phyloP scores from a whole-genome alignment of 768 basidiomycete species.

The Nidularia pulvinata region DNA sequence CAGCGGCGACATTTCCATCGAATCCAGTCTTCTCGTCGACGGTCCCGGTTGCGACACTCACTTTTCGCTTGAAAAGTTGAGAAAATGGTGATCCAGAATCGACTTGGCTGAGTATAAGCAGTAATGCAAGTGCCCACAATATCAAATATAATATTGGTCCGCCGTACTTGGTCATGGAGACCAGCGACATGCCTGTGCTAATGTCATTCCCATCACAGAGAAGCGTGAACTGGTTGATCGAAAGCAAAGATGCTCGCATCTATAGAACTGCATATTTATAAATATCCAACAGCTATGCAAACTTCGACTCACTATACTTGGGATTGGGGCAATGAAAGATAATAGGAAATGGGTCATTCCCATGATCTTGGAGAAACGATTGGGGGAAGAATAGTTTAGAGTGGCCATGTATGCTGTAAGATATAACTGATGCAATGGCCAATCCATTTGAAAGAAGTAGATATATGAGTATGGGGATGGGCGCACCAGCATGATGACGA shows the following conservation, averaged over 20 bases:
- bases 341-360: constrained; percentile 13
- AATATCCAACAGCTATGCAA: neutral
- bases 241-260: constrained; percentile 9
- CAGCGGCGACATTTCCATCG: constrained; percentile 35
- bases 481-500: neutral
- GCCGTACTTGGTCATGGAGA: constrained; percentile 48
- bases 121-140: constrained; percentile 43
- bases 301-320: constrained; percentile 9
- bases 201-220: constrained; percentile 41
- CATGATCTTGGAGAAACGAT: constrained; percentile 4
- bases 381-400: constrained; percentile 7
- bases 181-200: constrained; percentile 33
- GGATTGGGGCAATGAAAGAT: constrained; percentile 14
- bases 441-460: neutral
- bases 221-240: constrained; percentile 19
- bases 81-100: constrained; percentile 52
- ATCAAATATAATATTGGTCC: constrained; percentile 65
- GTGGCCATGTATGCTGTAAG: constrained; percentile 12
- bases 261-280: neutral
- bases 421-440: constrained; percentile 6
- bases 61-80: constrained; percentile 11
- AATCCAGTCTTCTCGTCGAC: constrained; percentile 35
- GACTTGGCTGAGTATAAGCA: constrained; percentile 51
- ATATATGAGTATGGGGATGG: too few relatives aligned
- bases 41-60: neutral